A percentile compares a stretch with the other conserved stretches of the same genome.
Evolutionary conservation across 2,329 filamentous ascomycete species (phyloP).

Genomic region (Rutstroemia sydowiana): DNA sequence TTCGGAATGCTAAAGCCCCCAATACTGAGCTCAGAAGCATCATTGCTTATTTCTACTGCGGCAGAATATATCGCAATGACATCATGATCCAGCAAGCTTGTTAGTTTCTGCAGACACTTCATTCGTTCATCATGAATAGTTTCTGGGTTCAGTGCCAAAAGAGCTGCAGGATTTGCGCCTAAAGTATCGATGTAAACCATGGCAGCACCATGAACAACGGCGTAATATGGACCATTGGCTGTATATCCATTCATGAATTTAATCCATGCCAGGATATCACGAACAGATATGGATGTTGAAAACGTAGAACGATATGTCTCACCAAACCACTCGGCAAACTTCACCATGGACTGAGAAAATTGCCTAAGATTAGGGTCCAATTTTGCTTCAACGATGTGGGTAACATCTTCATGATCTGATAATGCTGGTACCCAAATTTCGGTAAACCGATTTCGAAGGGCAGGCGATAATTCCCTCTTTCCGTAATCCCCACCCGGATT

Average conservation of each 20-base stretch:
- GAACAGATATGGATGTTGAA: slow-evolving; percentile 74
- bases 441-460: slow-evolving; percentile 90
- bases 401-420: slow-evolving; percentile 75
- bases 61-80: slow-evolving; percentile 58
- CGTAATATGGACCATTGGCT: slow-evolving; percentile 37
- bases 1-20: slow-evolving; percentile 67
- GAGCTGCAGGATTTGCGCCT: slow-evolving; percentile 86
- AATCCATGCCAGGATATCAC: slow-evolving; percentile 89
- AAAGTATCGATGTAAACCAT: slow-evolving; percentile 95
- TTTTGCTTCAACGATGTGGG: slow-evolving; percentile 79
- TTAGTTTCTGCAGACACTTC: slow-evolving; percentile 66
- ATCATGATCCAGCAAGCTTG: slow-evolving; percentile 57
- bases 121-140: slow-evolving; percentile 64
- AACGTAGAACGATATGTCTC: slow-evolving; percentile 68
- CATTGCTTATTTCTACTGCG: slow-evolving; percentile 50
- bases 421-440: slow-evolving; percentile 96
- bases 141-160: slow-evolving; percentile 65
- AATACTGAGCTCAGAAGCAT: slow-evolving; percentile 51
- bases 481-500: slow-evolving; percentile 98
- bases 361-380: slow-evolving; percentile 48
- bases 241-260: slow-evolving; percentile 70
- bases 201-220: slow-evolving; percentile 75
- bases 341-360: slow-evolving; percentile 64
- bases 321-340: slow-evolving; percentile 92
- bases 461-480: slow-evolving; percentile 93